Conservation (phyloP, 73 alveolate genomes). For the Tetrahymena malaccensis region DNA sequence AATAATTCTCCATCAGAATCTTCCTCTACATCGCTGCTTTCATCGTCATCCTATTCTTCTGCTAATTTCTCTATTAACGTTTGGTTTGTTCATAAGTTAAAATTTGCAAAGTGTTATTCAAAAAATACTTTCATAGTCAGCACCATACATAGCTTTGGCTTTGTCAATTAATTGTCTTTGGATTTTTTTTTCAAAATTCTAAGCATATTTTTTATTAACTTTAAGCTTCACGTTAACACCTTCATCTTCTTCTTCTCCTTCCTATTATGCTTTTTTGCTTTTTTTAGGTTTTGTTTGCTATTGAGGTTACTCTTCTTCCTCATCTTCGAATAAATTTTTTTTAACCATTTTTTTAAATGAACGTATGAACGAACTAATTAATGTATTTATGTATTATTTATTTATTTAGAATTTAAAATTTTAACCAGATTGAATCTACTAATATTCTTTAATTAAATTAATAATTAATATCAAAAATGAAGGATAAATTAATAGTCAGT, state of each 20-base stretch:
- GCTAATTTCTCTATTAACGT: not conserved
- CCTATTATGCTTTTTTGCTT: not conserved
- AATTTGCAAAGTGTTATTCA: no score
- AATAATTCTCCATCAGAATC: slow-evolving; percentile 16
- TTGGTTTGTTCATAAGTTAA: not conserved
- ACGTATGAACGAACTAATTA: not conserved
- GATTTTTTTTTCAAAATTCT: slow-evolving; percentile 2
- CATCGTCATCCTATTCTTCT: not conserved
- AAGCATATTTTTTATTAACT: slow-evolving; percentile 16
- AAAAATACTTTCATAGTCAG: not conserved
- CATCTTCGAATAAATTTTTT: not conserved
- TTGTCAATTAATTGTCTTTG: slow-evolving; percentile 22
- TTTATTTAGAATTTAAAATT: not conserved
- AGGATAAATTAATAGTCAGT: not conserved
- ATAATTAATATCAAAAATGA: not conserved
- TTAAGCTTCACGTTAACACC: slow-evolving; percentile 3
- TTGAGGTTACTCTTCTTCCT: not conserved
- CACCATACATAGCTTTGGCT: slow-evolving; percentile 1
- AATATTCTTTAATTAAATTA: not conserved
- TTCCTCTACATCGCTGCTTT: slow-evolving; percentile 12
- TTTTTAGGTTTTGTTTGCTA: not conserved
- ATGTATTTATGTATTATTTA: not conserved
- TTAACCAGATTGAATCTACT: not conserved
- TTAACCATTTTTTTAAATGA: not conserved
- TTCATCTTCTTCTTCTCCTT: not conserved